phyloP scores from a whole-genome alignment of 148 eudicot species.

The Tetragonia tetragonoides region DNA sequence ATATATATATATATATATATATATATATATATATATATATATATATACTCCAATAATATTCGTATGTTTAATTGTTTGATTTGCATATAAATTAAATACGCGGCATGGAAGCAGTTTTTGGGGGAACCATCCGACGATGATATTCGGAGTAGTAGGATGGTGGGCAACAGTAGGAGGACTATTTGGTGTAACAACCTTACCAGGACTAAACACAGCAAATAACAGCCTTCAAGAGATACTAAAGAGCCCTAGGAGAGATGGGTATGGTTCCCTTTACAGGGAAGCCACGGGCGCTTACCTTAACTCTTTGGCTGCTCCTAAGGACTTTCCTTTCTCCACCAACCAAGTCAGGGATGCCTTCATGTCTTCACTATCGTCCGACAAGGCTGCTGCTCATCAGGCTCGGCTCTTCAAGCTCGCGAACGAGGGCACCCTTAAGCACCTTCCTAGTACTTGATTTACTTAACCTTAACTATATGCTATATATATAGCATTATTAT shows the following conservation, averaged over 20 bases:
- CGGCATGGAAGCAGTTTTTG: conserved; percentile 57
- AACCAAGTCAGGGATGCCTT: conserved; percentile 60
- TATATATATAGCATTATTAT: not conserved
- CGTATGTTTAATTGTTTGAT: too few species aligned
- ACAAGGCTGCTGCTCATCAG: conserved; percentile 69
- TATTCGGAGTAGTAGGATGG: conserved; percentile 73
- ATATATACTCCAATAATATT: too few species aligned
- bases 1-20: too few species aligned
- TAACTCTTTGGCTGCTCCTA: conserved; percentile 61
- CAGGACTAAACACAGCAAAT: conserved; percentile 45
- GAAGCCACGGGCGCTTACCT: conserved; percentile 86
- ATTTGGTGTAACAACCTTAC: conserved; percentile 45
- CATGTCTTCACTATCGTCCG: conserved; percentile 48
- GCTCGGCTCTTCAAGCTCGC: conserved; percentile 79
- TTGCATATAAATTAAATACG: too few species aligned
- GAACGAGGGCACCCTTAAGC: conserved; percentile 59
- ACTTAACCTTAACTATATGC: too few species aligned
- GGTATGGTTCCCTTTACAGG: conserved; percentile 66
- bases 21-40: too few species aligned
- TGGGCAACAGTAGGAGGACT: conserved; percentile 66
- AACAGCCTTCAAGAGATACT: conserved; percentile 61
- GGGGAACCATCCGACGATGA: conserved; percentile 64
- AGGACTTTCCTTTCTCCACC: conserved; percentile 57
- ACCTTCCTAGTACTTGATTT: not conserved
- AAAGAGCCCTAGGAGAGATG: conserved; percentile 53